These are phyloP conservation scores for Sporothrix brunneoviolacea DNA, from an alignment of 2,329 filamentous ascomycete genomes.

Conservation along the genomic window DNA sequence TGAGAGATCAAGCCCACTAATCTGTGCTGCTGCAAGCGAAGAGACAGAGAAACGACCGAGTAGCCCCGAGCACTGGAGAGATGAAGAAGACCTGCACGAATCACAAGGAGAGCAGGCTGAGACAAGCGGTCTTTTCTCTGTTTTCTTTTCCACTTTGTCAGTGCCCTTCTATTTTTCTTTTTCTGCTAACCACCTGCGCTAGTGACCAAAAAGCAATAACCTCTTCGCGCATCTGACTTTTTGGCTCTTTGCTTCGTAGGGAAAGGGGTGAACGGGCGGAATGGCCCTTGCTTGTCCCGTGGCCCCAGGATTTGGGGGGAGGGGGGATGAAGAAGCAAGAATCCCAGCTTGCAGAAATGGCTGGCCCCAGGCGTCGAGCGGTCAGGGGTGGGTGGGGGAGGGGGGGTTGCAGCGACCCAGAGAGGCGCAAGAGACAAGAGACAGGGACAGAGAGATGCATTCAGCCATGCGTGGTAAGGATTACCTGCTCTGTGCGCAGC, in stretches of 20 bases:
- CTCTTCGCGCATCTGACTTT: neutral
- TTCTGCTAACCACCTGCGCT: too few species aligned
- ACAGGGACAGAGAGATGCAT: too few species aligned
- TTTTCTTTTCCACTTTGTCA: neutral
- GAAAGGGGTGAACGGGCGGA: slow-evolving; percentile 6
- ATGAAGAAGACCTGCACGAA: slow-evolving; percentile 5
- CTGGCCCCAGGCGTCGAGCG: slow-evolving; percentile 5
- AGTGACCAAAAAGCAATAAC: too few species aligned
- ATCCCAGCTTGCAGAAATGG: too few species aligned
- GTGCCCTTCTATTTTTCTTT: neutral
- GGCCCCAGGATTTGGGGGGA: slow-evolving; percentile 1
- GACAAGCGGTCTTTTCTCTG: neutral
- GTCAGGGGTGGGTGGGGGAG: slow-evolving; percentile 2
- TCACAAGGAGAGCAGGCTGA: too few species aligned
- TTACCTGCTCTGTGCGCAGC: too few species aligned
- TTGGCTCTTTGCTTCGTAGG: slow-evolving; percentile 1
- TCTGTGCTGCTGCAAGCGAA: too few species aligned
- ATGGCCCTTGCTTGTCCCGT: slow-evolving; percentile 2
- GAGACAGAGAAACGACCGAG: neutral
- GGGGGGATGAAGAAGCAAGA: slow-evolving; percentile 1
- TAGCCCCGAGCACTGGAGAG: neutral
- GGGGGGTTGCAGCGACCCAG: too few species aligned
- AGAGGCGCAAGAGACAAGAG: neutral
- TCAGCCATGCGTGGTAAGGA: too few species aligned
- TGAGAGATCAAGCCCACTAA: too few species aligned